Evolutionary conservation across 495 filamentous ascomycete species (phyloP).

Genomic region (Aspergillus heteromorphus): DNA sequence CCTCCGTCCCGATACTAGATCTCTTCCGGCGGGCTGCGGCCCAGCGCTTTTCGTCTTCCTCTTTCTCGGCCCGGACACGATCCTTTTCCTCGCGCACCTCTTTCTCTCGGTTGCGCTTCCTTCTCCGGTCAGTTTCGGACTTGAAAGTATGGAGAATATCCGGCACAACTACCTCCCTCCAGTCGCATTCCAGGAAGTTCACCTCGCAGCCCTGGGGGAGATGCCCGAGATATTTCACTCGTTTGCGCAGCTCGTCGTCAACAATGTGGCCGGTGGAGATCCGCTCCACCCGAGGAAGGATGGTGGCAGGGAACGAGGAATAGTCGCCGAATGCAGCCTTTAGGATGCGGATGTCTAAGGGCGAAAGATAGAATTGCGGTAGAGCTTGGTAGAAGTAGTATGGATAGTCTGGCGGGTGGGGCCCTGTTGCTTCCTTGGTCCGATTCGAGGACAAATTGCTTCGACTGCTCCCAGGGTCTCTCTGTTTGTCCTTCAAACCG

Average conservation of each 20-base stretch:
- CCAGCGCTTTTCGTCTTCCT: slow-evolving; percentile 65
- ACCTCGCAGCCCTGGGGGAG: slow-evolving; percentile 91
- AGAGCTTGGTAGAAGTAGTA: slow-evolving; percentile 88
- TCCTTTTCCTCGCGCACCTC: slow-evolving; percentile 87
- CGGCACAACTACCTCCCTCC: slow-evolving; percentile 79
- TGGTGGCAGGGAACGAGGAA: slow-evolving; percentile 75
- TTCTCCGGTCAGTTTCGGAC: slow-evolving; percentile 69
- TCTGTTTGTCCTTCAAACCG: slow-evolving; percentile 20
- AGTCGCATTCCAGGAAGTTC: slow-evolving; percentile 92
- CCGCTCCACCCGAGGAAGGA: slow-evolving; percentile 86
- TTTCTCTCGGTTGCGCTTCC: slow-evolving; percentile 80
- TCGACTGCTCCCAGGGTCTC: slow-evolving; percentile 16
- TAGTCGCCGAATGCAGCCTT: slow-evolving; percentile 86
- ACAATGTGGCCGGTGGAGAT: slow-evolving; percentile 87
- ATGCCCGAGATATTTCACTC: slow-evolving; percentile 86
- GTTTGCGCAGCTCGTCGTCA: slow-evolving; percentile 81
- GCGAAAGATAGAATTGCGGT: slow-evolving; percentile 86
- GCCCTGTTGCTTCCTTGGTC: slow-evolving; percentile 23
- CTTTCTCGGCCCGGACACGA: slow-evolving; percentile 76
- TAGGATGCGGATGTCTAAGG: slow-evolving; percentile 92
- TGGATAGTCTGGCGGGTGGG: slow-evolving; percentile 35
- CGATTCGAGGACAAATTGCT: slow-evolving; percentile 5
- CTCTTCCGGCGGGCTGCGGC: slow-evolving; percentile 45
- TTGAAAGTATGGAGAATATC: slow-evolving; percentile 71
- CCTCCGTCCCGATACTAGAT: slow-evolving; percentile 31